A percentile compares a stretch with the other conserved stretches of the same genome.
These are phyloP conservation scores for Cladosporium sphaerospermum DNA, from an alignment of 2,329 filamentous ascomycete genomes.

Conservation along the genomic window DNA sequence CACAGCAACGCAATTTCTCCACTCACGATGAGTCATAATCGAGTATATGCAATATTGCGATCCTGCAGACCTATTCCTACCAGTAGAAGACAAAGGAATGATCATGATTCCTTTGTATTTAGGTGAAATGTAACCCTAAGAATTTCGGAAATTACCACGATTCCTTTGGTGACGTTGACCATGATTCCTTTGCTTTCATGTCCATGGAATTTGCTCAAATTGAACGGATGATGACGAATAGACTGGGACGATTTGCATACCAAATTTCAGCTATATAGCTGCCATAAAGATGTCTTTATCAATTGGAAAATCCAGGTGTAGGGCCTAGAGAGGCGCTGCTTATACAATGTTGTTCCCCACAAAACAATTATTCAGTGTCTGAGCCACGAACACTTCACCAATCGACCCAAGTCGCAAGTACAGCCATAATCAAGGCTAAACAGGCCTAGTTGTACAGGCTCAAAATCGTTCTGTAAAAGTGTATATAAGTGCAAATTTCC, in stretches of 20 bases:
- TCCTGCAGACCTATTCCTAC: too few relatives aligned
- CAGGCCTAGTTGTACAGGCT: not conserved
- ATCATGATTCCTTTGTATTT: slow-evolving; percentile 3
- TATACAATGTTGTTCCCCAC: not conserved
- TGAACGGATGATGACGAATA: not conserved
- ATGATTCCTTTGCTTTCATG: slow-evolving; percentile 1
- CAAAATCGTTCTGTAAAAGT: not conserved
- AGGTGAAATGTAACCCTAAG: slow-evolving; percentile 1
- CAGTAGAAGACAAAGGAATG: not conserved
- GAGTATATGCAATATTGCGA: too few relatives aligned
- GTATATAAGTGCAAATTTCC: not conserved
- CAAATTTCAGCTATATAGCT: not conserved
- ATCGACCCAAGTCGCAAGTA: not conserved
- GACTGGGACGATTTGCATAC: not conserved
- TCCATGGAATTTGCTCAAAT: not conserved
- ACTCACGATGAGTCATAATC: too few relatives aligned
- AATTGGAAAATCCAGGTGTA: not conserved
- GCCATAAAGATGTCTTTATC: not conserved
- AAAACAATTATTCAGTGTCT: not conserved
- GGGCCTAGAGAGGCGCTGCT: not conserved
- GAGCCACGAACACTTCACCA: not conserved
- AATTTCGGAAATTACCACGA: slow-evolving; percentile 4
- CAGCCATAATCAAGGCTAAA: not conserved
- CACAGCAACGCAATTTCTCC: too few relatives aligned
- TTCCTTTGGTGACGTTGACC: slow-evolving; percentile 2